phyloP scores from a whole-genome alignment of 805 yeast species.

The Yamadazyma ubonensis region DNA sequence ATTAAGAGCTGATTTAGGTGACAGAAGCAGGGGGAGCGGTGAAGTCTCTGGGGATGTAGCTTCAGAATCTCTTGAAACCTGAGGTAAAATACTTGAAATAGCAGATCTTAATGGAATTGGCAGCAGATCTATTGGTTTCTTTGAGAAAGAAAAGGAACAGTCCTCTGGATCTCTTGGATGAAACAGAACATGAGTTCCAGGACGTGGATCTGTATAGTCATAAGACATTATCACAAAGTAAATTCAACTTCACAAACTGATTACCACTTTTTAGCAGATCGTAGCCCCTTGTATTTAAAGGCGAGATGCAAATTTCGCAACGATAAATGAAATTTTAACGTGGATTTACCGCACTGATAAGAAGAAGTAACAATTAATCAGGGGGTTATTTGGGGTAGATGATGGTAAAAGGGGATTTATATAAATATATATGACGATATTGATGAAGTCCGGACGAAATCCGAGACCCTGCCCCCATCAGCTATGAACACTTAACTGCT shows the following conservation, averaged over 20 bases:
- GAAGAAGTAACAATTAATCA: neutral
- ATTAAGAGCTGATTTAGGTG: conserved; percentile 8
- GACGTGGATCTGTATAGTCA: neutral
- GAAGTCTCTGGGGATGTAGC: neutral
- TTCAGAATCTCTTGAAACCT: neutral
- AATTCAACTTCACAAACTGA: neutral
- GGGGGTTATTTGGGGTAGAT: no score
- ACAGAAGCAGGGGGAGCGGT: neutral
- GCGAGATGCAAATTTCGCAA: neutral
- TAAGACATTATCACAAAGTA: neutral
- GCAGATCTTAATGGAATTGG: conserved; percentile 20
- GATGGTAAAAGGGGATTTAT: no score
- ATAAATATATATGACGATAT: no score
- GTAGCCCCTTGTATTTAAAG: neutral
- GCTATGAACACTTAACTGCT: neutral
- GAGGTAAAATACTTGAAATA: conserved; percentile 27
- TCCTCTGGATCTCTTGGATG: neutral
- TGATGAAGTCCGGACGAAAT: no score
- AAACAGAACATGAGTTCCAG: neutral
- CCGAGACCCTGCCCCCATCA: no score
- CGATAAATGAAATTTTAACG: neutral
- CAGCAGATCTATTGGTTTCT: conserved; percentile 26
- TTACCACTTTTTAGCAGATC: neutral
- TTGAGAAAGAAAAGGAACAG: conserved; percentile 29
- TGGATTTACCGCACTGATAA: neutral